These are phyloP conservation scores for Coelastrella sp. DNA, from an alignment of 139 green algal species.

Conservation along the genomic window DNA sequence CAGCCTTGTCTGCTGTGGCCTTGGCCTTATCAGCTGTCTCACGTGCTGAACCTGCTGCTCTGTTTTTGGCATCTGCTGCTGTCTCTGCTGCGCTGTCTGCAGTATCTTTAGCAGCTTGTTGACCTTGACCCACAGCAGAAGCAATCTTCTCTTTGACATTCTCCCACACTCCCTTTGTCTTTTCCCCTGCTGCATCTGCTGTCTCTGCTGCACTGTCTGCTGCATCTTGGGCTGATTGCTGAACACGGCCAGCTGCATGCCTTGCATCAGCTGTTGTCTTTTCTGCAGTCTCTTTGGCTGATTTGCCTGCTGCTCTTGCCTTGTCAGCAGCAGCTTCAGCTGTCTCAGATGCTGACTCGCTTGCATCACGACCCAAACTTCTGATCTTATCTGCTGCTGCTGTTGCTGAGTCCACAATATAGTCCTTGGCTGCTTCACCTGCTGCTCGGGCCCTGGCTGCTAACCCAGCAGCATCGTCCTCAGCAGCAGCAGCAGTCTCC, in stretches of 20 bases:
- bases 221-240: background rate
- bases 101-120: background rate
- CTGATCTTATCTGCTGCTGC: conserved; percentile 5
- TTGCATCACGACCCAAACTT: background rate
- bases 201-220: background rate
- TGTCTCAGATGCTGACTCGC: conserved; percentile 6
- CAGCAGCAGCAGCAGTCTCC: background rate
- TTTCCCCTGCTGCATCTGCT: background rate
- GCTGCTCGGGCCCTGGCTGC: conserved; percentile 16
- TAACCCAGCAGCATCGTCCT: background rate
- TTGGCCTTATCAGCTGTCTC: conserved; percentile 6
- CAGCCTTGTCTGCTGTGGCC: background rate
- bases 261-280: background rate
- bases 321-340: conserved; percentile 2
- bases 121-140: background rate
- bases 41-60: background rate
- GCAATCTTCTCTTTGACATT: conserved; percentile 22
- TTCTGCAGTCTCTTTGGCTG: background rate
- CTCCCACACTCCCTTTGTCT: conserved; percentile 11
- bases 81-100: conserved; percentile 1
- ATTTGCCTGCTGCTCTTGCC: too few relatives aligned
- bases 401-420: background rate
- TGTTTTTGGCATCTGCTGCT: background rate
- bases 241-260: background rate
- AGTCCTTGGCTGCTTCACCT: conserved; percentile 8